phyloP scores from a whole-genome alignment of 2,329 filamentous ascomycete genomes.

The Fusarium albidum region DNA sequence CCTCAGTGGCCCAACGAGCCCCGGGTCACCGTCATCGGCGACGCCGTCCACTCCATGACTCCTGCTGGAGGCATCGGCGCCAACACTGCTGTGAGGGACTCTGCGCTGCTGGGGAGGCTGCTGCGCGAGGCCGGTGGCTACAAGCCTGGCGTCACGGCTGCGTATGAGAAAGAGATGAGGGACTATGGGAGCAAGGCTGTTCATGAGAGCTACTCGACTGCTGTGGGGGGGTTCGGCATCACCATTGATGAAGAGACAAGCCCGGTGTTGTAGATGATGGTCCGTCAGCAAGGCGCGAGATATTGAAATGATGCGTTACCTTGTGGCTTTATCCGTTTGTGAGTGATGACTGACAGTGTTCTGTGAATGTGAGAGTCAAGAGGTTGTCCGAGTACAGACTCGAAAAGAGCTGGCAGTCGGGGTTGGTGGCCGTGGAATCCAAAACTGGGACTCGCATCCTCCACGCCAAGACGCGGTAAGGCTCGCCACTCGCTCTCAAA shows the following conservation, averaged over 20 bases:
- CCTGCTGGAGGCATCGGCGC: constrained; percentile 65
- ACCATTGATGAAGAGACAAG: constrained; percentile 53
- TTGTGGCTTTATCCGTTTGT: too few species aligned
- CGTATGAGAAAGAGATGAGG: constrained; percentile 70
- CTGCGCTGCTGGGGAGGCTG: constrained; percentile 61
- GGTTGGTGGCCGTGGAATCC: too few species aligned
- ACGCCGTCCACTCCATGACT: constrained; percentile 66
- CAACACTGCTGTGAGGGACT: constrained; percentile 64
- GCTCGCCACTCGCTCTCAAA: too few species aligned
- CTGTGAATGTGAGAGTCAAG: too few species aligned
- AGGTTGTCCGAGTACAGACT: too few species aligned
- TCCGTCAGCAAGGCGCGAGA: too few species aligned
- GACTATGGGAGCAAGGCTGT: constrained; percentile 67
- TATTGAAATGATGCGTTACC: too few species aligned
- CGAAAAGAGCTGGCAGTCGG: too few species aligned
- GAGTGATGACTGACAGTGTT: too few species aligned
- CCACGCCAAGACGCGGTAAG: too few species aligned
- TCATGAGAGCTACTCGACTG: constrained; percentile 59
- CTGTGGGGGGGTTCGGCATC: constrained; percentile 53
- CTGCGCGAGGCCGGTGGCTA: constrained; percentile 62
- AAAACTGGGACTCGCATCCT: too few species aligned
- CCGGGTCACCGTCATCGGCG: constrained; percentile 66
- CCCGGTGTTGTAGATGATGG: constrained; percentile 23
- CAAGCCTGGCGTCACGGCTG: constrained; percentile 60
- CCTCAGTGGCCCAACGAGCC: constrained; percentile 67